Conservation (phyloP, 2,329 filamentous ascomycete species). For the Didymella pinodella region DNA sequence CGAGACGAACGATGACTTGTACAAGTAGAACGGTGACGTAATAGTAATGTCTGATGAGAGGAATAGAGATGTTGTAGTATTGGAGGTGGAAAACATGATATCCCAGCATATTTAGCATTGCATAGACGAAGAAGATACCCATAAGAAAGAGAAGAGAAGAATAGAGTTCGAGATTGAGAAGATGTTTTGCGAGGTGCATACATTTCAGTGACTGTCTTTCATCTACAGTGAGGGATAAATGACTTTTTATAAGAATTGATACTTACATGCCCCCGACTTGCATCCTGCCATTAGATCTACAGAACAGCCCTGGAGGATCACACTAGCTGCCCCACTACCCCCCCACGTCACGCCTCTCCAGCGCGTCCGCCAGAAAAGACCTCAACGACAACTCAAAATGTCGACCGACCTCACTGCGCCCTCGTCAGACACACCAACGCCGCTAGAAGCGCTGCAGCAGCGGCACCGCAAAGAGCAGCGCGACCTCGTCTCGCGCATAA, state of each 20-base stretch:
- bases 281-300: too few relatives aligned
- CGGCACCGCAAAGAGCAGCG: constrained; percentile 88
- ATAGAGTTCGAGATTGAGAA: not conserved
- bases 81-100: not conserved
- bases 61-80: not conserved
- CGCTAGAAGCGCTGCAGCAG: constrained; percentile 77
- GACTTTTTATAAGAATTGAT: too few relatives aligned
- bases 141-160: constrained; percentile 1
- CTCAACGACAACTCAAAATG: not conserved
- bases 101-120: not conserved
- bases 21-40: constrained; percentile 22
- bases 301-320: too few relatives aligned
- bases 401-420: constrained; percentile 15
- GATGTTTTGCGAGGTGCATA: not conserved
- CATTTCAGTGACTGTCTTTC: not conserved
- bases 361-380: too few relatives aligned
- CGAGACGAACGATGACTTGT: constrained; percentile 30
- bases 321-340: too few relatives aligned
- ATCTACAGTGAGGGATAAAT: too few relatives aligned
- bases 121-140: constrained; percentile 16
- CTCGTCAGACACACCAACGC: constrained; percentile 30
- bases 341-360: too few relatives aligned
- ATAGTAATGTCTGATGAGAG: not conserved
- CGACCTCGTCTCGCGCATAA: constrained; percentile 84
- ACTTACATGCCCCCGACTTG: too few relatives aligned